Base-by-base conservation (phyloP, 768 basidiomycete genomes). In the Candolleomyces aberdarensis region DNA sequence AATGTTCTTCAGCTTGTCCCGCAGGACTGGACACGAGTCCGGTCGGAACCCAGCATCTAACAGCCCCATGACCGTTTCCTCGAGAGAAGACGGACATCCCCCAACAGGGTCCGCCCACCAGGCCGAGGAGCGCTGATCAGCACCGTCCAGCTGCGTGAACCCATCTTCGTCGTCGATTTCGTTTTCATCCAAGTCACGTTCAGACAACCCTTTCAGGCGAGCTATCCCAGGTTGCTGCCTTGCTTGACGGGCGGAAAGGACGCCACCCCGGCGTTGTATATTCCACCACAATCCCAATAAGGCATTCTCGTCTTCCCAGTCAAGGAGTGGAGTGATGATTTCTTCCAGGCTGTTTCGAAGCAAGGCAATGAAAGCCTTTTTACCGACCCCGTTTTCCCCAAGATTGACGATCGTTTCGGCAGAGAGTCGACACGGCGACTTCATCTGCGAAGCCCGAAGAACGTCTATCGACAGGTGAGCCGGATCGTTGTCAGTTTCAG, bases 71-170 rank as follows among this genome's bases (percentile, higher is more conserved):
- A 80, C 73, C 0, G 86, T 88, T 67, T 91, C 88, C 64, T 85
- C 86, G 3, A 89, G 73, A 20, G 76, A 72, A 1, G 87, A 87
- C 0, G 88, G 88, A 46, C 78, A 79, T 3, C 83, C 88, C 53
- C 85, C 86, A 32, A 84, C 72, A 22, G 83, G 78, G 61, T 90
- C 87, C n/a, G 74, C 75, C 86, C 86, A 89, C 86, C 87, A 89
- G 1, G 87, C 85, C 19, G 75, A 73, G n/a, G 87, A 88, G 2
- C 72, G 71, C 46, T 80, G 75, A 2, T 67, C 67, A 1, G 67
- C 63, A 7, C 62, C 64, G 8, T 74, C 71, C 14, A 64, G 47
- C 15, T 72, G 78, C 7, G 76, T 73, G 0, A 67, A 31, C 5
- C 74, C 75, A 9, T 72, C 74, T 17, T 74, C 74, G 9, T 78